Evolutionary conservation across 2,329 filamentous ascomycete genomes (phyloP).

Genomic region (Hypoxylon sp.): DNA sequence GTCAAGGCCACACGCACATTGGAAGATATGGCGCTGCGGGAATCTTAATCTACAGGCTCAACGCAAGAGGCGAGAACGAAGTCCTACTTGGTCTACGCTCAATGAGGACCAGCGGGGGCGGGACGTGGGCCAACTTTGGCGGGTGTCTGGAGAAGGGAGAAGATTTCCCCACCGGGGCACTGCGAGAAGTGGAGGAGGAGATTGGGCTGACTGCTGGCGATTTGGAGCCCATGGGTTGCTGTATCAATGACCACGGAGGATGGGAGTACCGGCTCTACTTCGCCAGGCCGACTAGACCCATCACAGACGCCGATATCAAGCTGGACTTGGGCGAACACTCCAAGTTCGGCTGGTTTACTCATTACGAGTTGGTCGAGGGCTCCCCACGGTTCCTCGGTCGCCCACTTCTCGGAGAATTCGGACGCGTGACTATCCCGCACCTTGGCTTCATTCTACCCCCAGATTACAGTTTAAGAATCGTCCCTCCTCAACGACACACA

Average conservation of each 20-base stretch:
- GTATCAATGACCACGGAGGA: background rate
- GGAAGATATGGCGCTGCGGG: slow-evolving; percentile 11
- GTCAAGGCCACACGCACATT: background rate
- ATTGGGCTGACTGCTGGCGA: slow-evolving; percentile 1
- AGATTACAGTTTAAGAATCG: too few species aligned
- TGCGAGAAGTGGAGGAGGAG: slow-evolving; percentile 1
- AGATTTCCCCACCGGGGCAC: background rate
- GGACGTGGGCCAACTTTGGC: slow-evolving; percentile 9
- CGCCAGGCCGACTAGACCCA: background rate
- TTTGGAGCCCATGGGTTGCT: background rate
- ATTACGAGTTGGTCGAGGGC: background rate
- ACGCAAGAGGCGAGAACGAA: slow-evolving; percentile 10
- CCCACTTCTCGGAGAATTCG: background rate
- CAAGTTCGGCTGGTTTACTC: background rate
- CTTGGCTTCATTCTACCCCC: background rate
- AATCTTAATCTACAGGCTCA: slow-evolving; percentile 6
- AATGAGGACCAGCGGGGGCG: background rate
- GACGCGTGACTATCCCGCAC: background rate
- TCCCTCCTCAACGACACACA: too few species aligned
- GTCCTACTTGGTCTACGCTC: slow-evolving; percentile 3
- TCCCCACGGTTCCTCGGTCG: background rate
- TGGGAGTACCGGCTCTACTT: slow-evolving; percentile 9
- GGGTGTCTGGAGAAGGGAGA: background rate
- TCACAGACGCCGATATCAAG: background rate
- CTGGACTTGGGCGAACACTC: background rate